Conservation (phyloP, 495 filamentous ascomycete species). For the Aspergillus egyptiacus region DNA sequence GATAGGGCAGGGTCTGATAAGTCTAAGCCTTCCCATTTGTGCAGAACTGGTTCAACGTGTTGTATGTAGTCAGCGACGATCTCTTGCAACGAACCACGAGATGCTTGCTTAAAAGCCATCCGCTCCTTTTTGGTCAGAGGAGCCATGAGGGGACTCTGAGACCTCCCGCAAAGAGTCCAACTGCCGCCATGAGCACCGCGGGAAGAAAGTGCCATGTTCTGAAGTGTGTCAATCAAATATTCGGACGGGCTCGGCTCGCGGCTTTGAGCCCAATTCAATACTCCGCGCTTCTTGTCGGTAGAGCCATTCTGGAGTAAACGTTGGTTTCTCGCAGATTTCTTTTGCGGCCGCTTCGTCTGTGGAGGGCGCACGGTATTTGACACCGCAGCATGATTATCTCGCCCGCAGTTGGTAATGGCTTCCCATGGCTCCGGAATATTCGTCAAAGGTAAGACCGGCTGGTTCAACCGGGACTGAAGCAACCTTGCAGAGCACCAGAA, state of each 20-base stretch:
- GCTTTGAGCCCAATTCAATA: background rate
- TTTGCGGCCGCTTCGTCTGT: background rate
- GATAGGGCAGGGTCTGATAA: background rate
- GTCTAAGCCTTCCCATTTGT: background rate
- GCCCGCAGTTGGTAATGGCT: too few relatives aligned
- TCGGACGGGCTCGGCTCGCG: constrained; percentile 5
- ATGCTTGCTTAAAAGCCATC: constrained; percentile 10
- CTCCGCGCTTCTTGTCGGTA: background rate
- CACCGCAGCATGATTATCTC: background rate
- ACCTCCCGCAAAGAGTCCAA: constrained; percentile 1
- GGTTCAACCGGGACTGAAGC: constrained; percentile 13
- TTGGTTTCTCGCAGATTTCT: background rate
- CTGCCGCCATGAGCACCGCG: background rate
- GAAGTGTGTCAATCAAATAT: constrained; percentile 7
- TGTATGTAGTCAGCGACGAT: constrained; percentile 38
- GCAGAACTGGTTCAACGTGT: constrained; percentile 31
- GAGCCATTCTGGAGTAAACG: background rate
- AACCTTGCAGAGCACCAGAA: constrained; percentile 15
- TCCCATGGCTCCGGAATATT: background rate
- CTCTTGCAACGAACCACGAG: constrained; percentile 26
- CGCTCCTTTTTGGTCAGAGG: constrained; percentile 10
- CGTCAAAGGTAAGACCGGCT: background rate
- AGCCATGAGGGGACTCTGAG: background rate
- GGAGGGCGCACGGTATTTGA: background rate
- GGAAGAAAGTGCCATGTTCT: background rate